Conservation (phyloP, 768 basidiomycete genomes). For the Suillus paluster region DNA sequence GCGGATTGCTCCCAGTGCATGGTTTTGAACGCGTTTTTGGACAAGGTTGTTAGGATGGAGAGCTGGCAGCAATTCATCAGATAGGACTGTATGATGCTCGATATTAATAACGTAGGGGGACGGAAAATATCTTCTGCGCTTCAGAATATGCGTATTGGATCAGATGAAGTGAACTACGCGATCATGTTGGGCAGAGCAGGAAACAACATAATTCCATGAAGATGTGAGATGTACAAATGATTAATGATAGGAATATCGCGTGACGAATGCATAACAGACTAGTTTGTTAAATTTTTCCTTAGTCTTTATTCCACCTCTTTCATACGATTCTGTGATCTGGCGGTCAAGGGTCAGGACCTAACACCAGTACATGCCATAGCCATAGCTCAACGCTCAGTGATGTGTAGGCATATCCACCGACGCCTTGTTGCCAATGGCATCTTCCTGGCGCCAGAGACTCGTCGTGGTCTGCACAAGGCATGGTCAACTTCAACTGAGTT, state of each 20-base stretch:
- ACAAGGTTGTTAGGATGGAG: not conserved
- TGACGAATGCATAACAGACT: not conserved
- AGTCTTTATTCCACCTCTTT: not conserved
- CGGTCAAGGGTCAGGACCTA: not conserved
- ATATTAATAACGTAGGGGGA: not conserved
- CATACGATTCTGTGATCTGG: not conserved
- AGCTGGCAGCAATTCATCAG: not conserved
- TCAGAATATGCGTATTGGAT: not conserved
- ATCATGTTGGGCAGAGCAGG: not conserved
- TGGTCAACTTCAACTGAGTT: constrained; percentile 12
- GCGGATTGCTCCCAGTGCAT: not conserved
- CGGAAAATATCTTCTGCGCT: not conserved
- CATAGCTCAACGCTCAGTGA: constrained; percentile 1
- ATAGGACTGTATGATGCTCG: not conserved
- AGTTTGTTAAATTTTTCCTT: not conserved
- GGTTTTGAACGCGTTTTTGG: too few species aligned
- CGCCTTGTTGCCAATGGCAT: constrained; percentile 79
- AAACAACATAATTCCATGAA: not conserved
- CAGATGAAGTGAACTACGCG: not conserved
- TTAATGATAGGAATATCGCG: not conserved
- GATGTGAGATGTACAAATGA: constrained; percentile 1
- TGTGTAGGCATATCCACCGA: constrained; percentile 80
- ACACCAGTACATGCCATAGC: not conserved
- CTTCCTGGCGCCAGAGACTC: constrained; percentile 89
- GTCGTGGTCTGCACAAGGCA: constrained; percentile 73